These are phyloP conservation scores for Fennellomyces sp. DNA, from an alignment of 371 early-diverging fungal genomes.

Conservation along the genomic window DNA sequence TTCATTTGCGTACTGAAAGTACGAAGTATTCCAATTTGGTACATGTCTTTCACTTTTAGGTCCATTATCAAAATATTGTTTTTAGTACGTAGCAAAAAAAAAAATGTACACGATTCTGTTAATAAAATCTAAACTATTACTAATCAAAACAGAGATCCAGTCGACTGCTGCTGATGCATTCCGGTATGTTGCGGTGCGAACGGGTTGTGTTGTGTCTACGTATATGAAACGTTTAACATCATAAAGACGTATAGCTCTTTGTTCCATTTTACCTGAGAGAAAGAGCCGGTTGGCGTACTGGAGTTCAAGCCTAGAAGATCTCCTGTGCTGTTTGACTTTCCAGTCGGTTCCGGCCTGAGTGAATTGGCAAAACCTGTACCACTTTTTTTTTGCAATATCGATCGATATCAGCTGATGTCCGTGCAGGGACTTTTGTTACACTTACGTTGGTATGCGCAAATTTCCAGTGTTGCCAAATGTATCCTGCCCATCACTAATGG, in stretches of 20 bases:
- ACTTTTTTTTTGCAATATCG: slow-evolving; percentile 9
- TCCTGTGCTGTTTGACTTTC: neutral
- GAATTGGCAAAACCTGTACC: slow-evolving; percentile 43
- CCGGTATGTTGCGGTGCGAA: neutral
- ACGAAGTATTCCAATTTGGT: neutral
- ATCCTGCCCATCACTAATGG: slow-evolving; percentile 46
- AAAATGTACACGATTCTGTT: too few relatives aligned
- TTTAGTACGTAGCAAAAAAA: neutral
- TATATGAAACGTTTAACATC: neutral
- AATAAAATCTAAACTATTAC: too few relatives aligned
- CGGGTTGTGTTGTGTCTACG: neutral
- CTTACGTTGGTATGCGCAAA: slow-evolving; percentile 51
- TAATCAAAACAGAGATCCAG: neutral
- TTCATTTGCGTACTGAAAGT: too few relatives aligned
- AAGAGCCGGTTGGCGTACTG: neutral
- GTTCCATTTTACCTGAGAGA: neutral
- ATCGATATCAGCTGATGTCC: neutral
- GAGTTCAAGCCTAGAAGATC: neutral
- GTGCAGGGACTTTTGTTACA: neutral
- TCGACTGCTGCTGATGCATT: neutral
- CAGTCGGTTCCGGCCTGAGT: slow-evolving; percentile 16
- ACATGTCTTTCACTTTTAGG: neutral
- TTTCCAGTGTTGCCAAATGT: slow-evolving; percentile 58
- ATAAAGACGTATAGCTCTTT: neutral
- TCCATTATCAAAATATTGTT: neutral